Evolutionary conservation across 495 filamentous ascomycete genomes (phyloP), one percentile per base, ranked within the genome.

Genomic region (Pyrenula massariospora): DNA sequence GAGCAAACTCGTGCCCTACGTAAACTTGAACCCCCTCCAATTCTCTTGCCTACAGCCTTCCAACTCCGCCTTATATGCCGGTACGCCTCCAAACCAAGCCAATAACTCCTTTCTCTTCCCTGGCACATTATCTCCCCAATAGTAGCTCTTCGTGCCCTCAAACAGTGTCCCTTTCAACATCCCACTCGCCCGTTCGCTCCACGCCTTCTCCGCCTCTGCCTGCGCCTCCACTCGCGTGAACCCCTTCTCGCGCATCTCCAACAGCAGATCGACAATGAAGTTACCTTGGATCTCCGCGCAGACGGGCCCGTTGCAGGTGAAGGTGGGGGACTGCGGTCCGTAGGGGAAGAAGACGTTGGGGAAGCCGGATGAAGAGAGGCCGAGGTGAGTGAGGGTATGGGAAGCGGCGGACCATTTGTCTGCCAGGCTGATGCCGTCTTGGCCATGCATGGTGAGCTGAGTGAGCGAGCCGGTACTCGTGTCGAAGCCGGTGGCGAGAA

Each of bases 401-500:
- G 5, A 8, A 2, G 73, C 74, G 2, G 56, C 25, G 21, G 55
- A 59, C 80, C 81, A 83, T 52, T 75, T 71, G 24, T 80, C 73
- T 0, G 64, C 48, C 10, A 83, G 65, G 12, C 63, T 61, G 5
- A 64, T 57, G 3, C 72, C 76, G 50, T 74, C 56, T 36, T 71
- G 59, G 57, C 74, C 75, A 19, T 63, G 62, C 53, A 84, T 60
- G 2, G 74, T 73, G 59, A 84, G 72, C 24, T 73, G 64, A 58
- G 67, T 71, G 64, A 82, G 70, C 2, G 68, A 71, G 11, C 80
- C 80, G 3, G 75, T 80, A 12, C 77, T 65, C 15, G 70, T 65
- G 60, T 82, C 80, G 59, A 81, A 83, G 0, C 80, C 80, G 3
- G 80, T 83, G 11, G 79, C 79, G 53, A 81, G 62, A 50, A 73